Evolutionary conservation across 495 filamentous ascomycete species (phyloP).

Genomic region (Aspergillus egyptiacus): DNA sequence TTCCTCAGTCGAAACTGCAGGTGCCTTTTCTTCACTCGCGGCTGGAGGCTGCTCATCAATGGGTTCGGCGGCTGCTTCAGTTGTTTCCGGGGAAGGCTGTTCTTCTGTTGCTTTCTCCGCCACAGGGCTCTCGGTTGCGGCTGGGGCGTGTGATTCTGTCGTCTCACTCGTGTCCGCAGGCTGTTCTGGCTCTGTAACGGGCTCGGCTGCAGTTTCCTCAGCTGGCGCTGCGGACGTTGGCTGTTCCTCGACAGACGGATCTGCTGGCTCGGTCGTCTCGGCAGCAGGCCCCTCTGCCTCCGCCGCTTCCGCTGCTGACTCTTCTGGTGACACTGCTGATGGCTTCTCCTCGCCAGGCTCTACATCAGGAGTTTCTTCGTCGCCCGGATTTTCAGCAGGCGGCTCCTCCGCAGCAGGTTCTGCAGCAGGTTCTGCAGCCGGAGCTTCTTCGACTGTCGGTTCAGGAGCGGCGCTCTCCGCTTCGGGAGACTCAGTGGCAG

Average conservation of each 20-base stretch:
- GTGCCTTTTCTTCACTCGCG: not conserved
- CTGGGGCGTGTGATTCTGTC: no score
- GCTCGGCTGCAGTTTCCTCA: constrained; percentile 3
- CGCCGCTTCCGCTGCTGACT: not conserved
- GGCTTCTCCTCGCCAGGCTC: constrained; percentile 1
- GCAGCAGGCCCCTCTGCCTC: constrained; percentile 9
- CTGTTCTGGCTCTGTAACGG: not conserved
- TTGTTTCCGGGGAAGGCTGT: not conserved
- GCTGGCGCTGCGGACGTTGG: not conserved
- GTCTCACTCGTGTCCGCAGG: not conserved
- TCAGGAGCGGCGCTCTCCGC: not conserved
- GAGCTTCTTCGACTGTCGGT: not conserved
- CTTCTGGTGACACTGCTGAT: constrained; percentile 1
- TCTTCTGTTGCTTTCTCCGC: constrained; percentile 8
- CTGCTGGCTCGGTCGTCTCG: constrained; percentile 8
- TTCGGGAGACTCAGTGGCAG: not conserved
- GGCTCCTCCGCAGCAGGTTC: constrained; percentile 6
- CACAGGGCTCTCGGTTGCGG: not conserved
- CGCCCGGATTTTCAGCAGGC: not conserved
- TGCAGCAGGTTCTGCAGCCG: not conserved
- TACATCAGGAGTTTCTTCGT: not conserved
- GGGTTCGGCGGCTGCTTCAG: constrained; percentile 19
- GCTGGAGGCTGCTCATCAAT: constrained; percentile 4
- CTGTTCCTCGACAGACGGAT: not conserved
- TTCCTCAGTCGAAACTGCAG: constrained; percentile 1